Evolutionary conservation across 2,329 filamentous ascomycete species (phyloP).

Genomic region (Septoria petroselini): DNA sequence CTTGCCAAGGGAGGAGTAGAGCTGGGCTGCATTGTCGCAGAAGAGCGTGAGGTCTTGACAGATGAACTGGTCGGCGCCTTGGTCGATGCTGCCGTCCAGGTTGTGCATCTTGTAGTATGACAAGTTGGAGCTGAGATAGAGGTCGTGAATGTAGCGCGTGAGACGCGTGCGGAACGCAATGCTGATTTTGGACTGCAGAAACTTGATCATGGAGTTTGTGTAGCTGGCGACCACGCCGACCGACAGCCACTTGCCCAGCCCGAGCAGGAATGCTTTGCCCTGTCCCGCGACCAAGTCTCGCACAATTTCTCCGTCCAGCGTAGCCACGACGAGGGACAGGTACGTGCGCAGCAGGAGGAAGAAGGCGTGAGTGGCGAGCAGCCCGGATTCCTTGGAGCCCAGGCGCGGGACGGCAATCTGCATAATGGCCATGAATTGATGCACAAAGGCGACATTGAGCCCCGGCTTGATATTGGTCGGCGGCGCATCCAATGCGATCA

Average conservation of each 20-base stretch:
- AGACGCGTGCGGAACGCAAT: conserved; percentile 95
- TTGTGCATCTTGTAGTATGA: conserved; percentile 97
- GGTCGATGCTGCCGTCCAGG: conserved; percentile 85
- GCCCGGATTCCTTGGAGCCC: conserved; percentile 90
- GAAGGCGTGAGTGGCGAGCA: conserved; percentile 81
- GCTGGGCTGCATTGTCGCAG: conserved; percentile 82
- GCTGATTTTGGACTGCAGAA: conserved; percentile 93
- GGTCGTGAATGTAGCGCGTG: conserved; percentile 93
- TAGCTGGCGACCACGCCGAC: conserved; percentile 92
- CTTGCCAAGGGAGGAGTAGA: conserved; percentile 97
- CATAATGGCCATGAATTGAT: conserved; percentile 92
- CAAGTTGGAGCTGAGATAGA: conserved; percentile 90
- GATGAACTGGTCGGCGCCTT: conserved; percentile 93
- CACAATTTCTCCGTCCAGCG: conserved; percentile 93
- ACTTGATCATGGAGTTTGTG: conserved; percentile 99
- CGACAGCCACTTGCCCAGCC: conserved; percentile 91
- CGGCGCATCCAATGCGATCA: conserved; percentile 56
- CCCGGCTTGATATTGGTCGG: conserved; percentile 89
- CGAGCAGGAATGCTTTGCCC: conserved; percentile 81
- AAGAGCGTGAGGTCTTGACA: conserved; percentile 95
- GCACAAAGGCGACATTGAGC: conserved; percentile 89
- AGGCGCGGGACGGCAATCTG: conserved; percentile 97
- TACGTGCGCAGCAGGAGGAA: conserved; percentile 93
- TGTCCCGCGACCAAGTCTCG: conserved; percentile 94
- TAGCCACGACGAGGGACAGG: conserved; percentile 85